Base-by-base conservation (phyloP, 192 early-diverging fungal genomes). In the Borealophlyctis nickersoniae region DNA sequence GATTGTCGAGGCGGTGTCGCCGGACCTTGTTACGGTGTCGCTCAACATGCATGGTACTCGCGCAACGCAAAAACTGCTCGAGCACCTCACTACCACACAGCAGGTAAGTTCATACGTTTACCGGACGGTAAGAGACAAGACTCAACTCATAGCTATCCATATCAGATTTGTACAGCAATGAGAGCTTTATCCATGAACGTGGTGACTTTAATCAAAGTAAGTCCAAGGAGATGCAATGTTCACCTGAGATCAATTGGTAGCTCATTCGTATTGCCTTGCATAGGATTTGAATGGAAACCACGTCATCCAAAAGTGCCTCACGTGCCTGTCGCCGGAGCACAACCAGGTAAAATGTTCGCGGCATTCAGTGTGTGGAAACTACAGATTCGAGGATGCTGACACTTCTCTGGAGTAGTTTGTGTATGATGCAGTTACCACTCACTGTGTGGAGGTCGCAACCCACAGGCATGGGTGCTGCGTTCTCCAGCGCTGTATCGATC, bases 381-480 rank as follows among this genome's bases (percentile, higher is more conserved):
- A n/a, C n/a, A n/a, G n/a, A n/a, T n/a, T n/a, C n/a, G n/a, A n/a
- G n/a, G n/a, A n/a, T 4, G 5, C 23, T 50, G 7, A 29, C 26
- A 9, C 60, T 3, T 16, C 23, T 50, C 60, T 29, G 26, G 26
- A 19, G 2, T 26, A 71, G 65, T 94, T 94, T 51, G 91, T 92
- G 51, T 92, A 89, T 69, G 85, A 92, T 64, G 85, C 88, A 3
- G 91, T 94, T 13, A 86, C 88, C 31, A 70, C 70, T 19, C 77
- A 88, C 69, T 92, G 91, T 70, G 67, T 84, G 30, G 88, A 92
- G 49, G 89, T 94, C 9, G 89, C 92, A n/a, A 92, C 91, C 0
- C 92, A 94, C 60, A 82, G 89, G 26, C 91, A 94, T 65, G 92
- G 92, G 24, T 94, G 92, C 73, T 94, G 92, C 62, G 91, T 94